Conservation (phyloP, 2,329 filamentous ascomycete genomes). For the Nigrospora oryzae region DNA sequence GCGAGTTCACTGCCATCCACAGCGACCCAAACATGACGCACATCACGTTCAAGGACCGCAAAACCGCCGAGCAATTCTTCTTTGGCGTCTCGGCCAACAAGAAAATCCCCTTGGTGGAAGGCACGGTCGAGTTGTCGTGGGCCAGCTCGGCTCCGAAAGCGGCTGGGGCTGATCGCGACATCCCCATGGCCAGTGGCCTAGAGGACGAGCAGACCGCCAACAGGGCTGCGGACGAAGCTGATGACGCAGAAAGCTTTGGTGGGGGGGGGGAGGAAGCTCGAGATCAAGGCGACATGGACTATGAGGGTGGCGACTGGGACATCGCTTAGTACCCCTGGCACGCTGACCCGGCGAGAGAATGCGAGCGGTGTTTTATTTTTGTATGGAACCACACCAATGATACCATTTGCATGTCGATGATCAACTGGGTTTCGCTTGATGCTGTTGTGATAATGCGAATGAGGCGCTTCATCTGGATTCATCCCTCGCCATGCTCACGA, state of each 20-base stretch:
- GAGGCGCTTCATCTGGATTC: too few species aligned
- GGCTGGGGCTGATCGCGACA: slow-evolving; percentile 9
- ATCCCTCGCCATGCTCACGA: too few species aligned
- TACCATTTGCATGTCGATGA: too few species aligned
- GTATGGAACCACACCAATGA: too few species aligned
- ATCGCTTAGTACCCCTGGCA: slow-evolving; percentile 5
- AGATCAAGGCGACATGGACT: slow-evolving; percentile 24
- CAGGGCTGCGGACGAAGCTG: slow-evolving; percentile 8
- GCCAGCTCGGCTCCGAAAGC: slow-evolving; percentile 22
- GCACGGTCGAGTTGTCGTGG: slow-evolving; percentile 60
- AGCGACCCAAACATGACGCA: slow-evolving; percentile 36
- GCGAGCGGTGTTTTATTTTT: too few species aligned
- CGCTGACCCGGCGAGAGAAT: too few species aligned
- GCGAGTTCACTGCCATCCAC: slow-evolving; percentile 53
- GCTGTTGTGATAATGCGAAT: too few species aligned
- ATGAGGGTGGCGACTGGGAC: slow-evolving; percentile 18
- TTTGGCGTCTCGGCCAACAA: slow-evolving; percentile 40
- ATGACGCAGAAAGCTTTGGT: slow-evolving; percentile 7
- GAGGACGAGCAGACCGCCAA: slow-evolving; percentile 13
- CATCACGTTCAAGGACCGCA: slow-evolving; percentile 58
- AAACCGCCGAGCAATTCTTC: slow-evolving; percentile 63
- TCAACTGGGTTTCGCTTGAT: too few species aligned
- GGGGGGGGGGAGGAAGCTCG: slow-evolving; percentile 5
- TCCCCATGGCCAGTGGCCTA: slow-evolving; percentile 8
- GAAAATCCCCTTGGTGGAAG: slow-evolving; percentile 52